Evolutionary conservation across 768 basidiomycete species (phyloP).

Genomic region (Tephrocybe sp.): DNA sequence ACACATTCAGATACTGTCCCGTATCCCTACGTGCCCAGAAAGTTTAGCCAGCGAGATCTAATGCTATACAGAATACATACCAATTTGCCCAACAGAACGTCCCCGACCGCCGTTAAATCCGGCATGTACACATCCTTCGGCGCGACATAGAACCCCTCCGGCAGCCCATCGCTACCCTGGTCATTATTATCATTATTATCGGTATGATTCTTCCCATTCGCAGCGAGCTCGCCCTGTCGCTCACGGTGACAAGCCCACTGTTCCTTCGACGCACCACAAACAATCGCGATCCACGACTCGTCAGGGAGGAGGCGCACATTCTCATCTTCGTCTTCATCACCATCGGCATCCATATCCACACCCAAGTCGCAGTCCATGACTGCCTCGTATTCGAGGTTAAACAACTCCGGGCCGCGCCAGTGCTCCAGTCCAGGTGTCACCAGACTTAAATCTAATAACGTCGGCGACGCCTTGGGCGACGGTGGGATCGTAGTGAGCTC

Average conservation of each 20-base stretch:
- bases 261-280: conserved; percentile 70
- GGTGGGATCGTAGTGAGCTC: conserved; percentile 31
- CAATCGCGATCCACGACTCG: conserved; percentile 72
- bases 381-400: too few species aligned
- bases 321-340: conserved; percentile 15
- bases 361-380: not conserved
- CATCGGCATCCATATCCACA: not conserved
- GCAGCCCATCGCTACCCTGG: conserved; percentile 41
- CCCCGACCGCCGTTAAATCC: conserved; percentile 68
- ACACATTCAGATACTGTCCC: conserved; percentile 81
- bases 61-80: conserved; percentile 31
- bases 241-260: conserved; percentile 28
- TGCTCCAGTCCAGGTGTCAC: too few species aligned
- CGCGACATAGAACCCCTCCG: conserved; percentile 72
- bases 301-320: conserved; percentile 56
- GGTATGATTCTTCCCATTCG: too few species aligned
- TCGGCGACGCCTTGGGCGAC: conserved; percentile 23
- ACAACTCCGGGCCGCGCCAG: too few species aligned
- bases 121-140: conserved; percentile 82
- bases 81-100: conserved; percentile 77
- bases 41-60: conserved; percentile 1
- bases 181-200: conserved; percentile 19
- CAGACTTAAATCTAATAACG: conserved; percentile 9
- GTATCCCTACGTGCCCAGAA: conserved; percentile 51
- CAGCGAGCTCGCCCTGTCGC: too few species aligned